Conservation (phyloP, 208 protist genomes). For the Crithidia brevicula region DNA sequence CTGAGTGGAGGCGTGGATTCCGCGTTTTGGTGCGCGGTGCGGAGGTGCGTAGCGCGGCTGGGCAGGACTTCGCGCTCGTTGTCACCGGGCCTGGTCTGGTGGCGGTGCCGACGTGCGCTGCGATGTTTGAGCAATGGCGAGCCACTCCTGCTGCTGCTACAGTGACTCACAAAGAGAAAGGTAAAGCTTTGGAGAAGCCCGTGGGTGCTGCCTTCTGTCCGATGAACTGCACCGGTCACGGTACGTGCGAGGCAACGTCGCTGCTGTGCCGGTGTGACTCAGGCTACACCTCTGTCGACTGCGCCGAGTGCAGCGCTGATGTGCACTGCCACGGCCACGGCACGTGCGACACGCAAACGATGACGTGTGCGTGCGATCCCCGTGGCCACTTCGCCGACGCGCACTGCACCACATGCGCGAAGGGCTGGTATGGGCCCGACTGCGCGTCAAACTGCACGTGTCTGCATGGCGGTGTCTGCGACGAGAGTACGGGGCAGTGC, state of each 20-base stretch:
- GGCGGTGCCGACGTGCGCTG: constrained; percentile 16
- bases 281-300: constrained; percentile 63
- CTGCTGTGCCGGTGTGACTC: constrained; percentile 54
- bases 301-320: constrained; percentile 64
- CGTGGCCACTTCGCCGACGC: constrained; percentile 61
- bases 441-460: constrained; percentile 73
- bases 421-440: constrained; percentile 76
- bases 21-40: constrained; percentile 66
- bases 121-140: constrained; percentile 19
- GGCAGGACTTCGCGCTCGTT: constrained; percentile 61
- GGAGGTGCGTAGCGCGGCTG: constrained; percentile 31
- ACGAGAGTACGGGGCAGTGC: constrained; percentile 55
- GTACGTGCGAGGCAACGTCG: constrained; percentile 42
- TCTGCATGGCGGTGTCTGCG: constrained; percentile 56
- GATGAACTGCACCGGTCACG: constrained; percentile 56
- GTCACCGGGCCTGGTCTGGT: constrained; percentile 65
- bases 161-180: too few species aligned
- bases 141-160: not conserved
- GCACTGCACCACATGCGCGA: constrained; percentile 45
- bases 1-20: constrained; percentile 33
- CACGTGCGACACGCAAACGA: constrained; percentile 34
- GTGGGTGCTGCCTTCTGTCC: constrained; percentile 33
- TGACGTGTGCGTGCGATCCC: constrained; percentile 63
- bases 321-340: constrained; percentile 72
- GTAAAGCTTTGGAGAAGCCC: too few species aligned